phyloP scores from a whole-genome alignment of 2,329 filamentous ascomycete genomes.

The Fusarium pseudograminearum region DNA sequence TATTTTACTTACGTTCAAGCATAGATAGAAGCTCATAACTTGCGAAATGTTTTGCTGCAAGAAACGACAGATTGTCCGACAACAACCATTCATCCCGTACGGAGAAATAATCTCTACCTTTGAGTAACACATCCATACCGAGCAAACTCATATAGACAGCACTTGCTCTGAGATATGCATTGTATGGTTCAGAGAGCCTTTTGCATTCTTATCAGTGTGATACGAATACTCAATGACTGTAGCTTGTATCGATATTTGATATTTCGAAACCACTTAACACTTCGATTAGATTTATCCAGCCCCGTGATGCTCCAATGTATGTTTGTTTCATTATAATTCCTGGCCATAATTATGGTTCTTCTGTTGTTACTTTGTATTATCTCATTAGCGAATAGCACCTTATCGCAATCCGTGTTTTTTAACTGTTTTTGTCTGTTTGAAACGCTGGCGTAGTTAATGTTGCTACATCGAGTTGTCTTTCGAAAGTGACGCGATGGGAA shows the following conservation, averaged over 20 bases:
- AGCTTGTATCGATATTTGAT: not conserved
- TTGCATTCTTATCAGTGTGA: not conserved
- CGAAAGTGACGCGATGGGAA: not conserved
- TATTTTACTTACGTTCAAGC: not conserved
- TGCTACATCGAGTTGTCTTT: not conserved
- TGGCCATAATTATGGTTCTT: not conserved
- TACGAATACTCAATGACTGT: not conserved
- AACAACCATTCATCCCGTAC: not conserved
- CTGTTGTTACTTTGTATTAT: not conserved
- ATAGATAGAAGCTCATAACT: not conserved
- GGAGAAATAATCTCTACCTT: not conserved
- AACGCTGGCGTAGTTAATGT: not conserved
- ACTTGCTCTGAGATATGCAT: not conserved
- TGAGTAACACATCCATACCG: too few relatives aligned
- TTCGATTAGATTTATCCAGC: not conserved
- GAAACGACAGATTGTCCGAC: not conserved
- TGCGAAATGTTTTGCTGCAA: not conserved
- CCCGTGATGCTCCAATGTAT: rapidly evolving
- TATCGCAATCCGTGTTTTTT: not conserved
- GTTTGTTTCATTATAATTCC: rapidly evolving
- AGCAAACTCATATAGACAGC: not conserved
- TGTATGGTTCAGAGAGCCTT: not conserved
- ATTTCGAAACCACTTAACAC: too few relatives aligned
- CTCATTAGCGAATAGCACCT: not conserved
- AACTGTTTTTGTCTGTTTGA: not conserved